phyloP scores from a whole-genome alignment of 1,284 basidiomycete species.

The Hemileia vastatrix region DNA sequence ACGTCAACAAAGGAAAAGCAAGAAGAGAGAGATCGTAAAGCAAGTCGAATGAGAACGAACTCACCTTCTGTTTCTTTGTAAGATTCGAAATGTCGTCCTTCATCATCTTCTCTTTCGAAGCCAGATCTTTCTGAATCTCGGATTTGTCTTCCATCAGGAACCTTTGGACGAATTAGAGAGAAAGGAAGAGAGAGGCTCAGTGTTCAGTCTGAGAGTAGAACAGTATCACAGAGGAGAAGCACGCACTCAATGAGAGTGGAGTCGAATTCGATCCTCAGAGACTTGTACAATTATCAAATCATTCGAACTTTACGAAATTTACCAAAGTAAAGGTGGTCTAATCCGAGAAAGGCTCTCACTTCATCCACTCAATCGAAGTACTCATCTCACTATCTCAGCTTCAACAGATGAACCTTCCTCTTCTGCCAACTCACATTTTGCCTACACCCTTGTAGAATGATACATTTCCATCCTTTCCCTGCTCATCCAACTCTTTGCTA shows the following conservation, averaged over 20 bases:
- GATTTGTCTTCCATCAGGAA: constrained; percentile 19
- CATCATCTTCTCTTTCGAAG: constrained; percentile 5
- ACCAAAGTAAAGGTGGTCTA: too few relatives aligned
- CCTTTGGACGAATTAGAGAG: constrained; percentile 8
- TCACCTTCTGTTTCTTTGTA: constrained; percentile 18
- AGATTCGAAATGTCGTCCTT: constrained; percentile 24
- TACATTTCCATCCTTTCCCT: too few relatives aligned
- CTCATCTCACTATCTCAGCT: too few relatives aligned
- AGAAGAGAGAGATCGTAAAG: background rate
- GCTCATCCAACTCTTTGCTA: too few relatives aligned
- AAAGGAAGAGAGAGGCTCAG: too few relatives aligned
- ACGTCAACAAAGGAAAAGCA: background rate
- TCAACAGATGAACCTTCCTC: too few relatives aligned
- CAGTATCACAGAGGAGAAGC: background rate
- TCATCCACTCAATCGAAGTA: too few relatives aligned
- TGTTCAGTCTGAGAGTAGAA: background rate
- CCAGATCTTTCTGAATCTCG: background rate
- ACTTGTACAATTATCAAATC: background rate
- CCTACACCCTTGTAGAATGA: too few relatives aligned
- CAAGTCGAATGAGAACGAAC: background rate
- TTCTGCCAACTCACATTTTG: too few relatives aligned
- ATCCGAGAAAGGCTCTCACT: too few relatives aligned
- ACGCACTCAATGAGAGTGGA: too few relatives aligned
- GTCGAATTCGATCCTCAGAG: background rate
- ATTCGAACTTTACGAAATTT: too few relatives aligned